Evolutionary conservation across 306 rosid genomes (phyloP), one percentile per base, ranked within the genome.

Genomic region (Corylus americana): DNA sequence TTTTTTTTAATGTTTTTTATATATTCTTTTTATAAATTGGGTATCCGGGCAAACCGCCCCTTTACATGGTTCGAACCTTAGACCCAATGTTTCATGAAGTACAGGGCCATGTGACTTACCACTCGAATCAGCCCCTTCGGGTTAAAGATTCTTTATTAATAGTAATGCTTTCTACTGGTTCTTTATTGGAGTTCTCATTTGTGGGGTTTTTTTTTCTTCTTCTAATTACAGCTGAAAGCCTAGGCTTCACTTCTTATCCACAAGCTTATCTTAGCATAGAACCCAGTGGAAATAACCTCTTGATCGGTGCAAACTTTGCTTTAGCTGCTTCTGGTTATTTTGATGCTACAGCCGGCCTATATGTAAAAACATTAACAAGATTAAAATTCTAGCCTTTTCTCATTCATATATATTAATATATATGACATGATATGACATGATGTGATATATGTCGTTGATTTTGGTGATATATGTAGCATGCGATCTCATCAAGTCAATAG

Each of bases 281-380:
- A 49, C 85, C 81, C 37, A 31, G 3, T 1, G 85, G 83, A 37
- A 75, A 64, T 9, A 80, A 80, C 78, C 82, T 87, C 63, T 64
- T 87, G 63, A 78, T 29, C 59, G 91, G 91, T 70, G 83, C 87
- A 57, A 85, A 81, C 82, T 85, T 93, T 87, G 97, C 95, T 12
- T 91, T 93, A 45, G 90, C 90, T 68, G 79, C 85, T 77, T 85
- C 97, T 73, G 98, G 98, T 25, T 91, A 80, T 80, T 79, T 27
- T 63, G 90, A 87, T 2, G 0, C 76, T 50, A 90, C 96, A 22
- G 85, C 97, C 31, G 82, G 77, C 12, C 67, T 88, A 79, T 80
- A 67, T 49, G 94, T 92, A 91, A 81, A 77, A 1, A 51, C 55
- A 77, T 70, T 58, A 16, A 48, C 8, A 37, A 7, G 17, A 31